Percentiles rank a stretch among this genome's conserved stretches.
Conservation (phyloP, 306 rosid species). For the Hippophae gyantsensis region DNA sequence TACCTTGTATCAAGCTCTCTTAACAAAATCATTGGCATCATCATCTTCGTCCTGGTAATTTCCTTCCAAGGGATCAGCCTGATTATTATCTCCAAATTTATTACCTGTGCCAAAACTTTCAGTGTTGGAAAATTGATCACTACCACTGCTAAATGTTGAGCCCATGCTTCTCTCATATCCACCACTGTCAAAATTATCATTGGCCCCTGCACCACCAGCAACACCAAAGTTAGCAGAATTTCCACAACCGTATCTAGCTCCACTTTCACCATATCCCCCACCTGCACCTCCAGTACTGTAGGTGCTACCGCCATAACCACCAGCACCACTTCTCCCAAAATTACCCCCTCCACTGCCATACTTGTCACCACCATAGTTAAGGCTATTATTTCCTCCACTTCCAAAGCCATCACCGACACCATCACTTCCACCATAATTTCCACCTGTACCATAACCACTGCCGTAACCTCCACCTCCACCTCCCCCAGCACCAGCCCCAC, state of each 20-base stretch:
- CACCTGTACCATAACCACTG: slow-evolving; percentile 33
- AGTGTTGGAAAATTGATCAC: slow-evolving; percentile 24
- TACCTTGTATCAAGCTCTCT: slow-evolving; percentile 51
- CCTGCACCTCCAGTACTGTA: slow-evolving; percentile 15
- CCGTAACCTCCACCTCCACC: slow-evolving; percentile 20
- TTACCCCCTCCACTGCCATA: slow-evolving; percentile 25
- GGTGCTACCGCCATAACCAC: slow-evolving; percentile 20
- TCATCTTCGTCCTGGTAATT: slow-evolving; percentile 37
- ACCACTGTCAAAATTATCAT: slow-evolving; percentile 3
- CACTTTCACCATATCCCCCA: slow-evolving; percentile 17
- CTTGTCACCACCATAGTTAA: slow-evolving; percentile 27
- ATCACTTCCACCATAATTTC: slow-evolving; percentile 7
- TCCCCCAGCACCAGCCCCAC: slow-evolving; percentile 30
- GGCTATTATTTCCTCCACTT: slow-evolving; percentile 22
- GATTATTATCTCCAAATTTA: slow-evolving; percentile 22
- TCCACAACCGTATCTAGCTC: slow-evolving; percentile 1
- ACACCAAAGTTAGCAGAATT: slow-evolving; percentile 9
- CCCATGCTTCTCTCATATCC: slow-evolving; percentile 19
- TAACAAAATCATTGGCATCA: slow-evolving; percentile 38
- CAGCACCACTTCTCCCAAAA: slow-evolving; percentile 14
- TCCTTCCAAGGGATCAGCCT: slow-evolving; percentile 27
- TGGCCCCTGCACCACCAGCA: slow-evolving; percentile 12
- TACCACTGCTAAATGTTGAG: slow-evolving; percentile 23
- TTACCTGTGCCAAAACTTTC: slow-evolving; percentile 12
- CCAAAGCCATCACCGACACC: slow-evolving; percentile 30